Conservation (phyloP, 768 basidiomycete species). For the Psilocybe azurescens region DNA sequence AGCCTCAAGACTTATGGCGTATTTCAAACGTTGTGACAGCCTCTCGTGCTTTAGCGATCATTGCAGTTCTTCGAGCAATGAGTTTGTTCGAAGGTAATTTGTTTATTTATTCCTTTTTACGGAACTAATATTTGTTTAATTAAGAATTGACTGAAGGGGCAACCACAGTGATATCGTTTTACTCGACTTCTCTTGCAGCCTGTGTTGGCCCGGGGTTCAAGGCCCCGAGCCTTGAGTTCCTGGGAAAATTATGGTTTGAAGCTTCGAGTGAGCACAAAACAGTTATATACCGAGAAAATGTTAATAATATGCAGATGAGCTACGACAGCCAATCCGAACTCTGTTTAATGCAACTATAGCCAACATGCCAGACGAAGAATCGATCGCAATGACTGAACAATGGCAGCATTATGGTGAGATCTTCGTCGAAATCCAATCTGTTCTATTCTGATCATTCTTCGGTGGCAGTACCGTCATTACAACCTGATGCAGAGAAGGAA, state of each 20-base stretch:
- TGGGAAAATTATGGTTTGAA: slow-evolving; percentile 81
- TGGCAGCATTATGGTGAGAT: slow-evolving; percentile 69
- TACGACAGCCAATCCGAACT: slow-evolving; percentile 76
- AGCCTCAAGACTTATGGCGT: slow-evolving; percentile 64
- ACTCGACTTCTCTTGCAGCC: slow-evolving; percentile 71
- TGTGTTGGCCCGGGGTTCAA: slow-evolving; percentile 65
- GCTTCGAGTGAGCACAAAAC: slow-evolving; percentile 57
- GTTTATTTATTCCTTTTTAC: background rate
- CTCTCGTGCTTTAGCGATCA: slow-evolving; percentile 67
- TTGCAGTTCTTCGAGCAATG: slow-evolving; percentile 71
- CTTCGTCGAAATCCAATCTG: background rate
- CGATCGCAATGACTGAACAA: slow-evolving; percentile 58
- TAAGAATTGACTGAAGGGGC: slow-evolving; percentile 72
- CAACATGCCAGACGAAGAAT: slow-evolving; percentile 70
- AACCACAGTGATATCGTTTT: slow-evolving; percentile 80
- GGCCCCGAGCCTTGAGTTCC: slow-evolving; percentile 71
- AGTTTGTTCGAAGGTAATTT: slow-evolving; percentile 70
- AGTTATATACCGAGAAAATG: background rate
- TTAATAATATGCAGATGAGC: slow-evolving; percentile 53
- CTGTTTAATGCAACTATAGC: slow-evolving; percentile 81
- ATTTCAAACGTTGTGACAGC: slow-evolving; percentile 76
- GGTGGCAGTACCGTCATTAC: slow-evolving; percentile 61
- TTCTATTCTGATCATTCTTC: background rate
- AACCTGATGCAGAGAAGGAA: slow-evolving; percentile 65
- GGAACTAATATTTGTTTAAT: slow-evolving; percentile 3